phyloP scores from a whole-genome alignment of 2,329 filamentous ascomycete species.

The Rugonectria rugulosa region DNA sequence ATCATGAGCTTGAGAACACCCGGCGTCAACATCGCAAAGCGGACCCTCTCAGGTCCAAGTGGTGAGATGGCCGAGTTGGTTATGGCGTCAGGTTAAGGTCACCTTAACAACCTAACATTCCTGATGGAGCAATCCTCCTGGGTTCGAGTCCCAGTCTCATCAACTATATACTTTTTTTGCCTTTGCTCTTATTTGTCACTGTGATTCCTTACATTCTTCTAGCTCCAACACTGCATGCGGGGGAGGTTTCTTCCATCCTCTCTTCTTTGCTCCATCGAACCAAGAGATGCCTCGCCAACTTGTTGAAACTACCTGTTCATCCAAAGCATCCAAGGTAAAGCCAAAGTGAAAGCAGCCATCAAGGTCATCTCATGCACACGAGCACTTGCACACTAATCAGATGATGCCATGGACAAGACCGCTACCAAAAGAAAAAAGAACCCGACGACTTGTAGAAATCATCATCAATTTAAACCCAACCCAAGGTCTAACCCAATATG shows the following conservation, averaged over 20 bases:
- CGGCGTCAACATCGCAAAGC: background rate
- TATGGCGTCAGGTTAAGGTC: constrained; percentile 18
- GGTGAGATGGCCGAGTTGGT: constrained; percentile 18
- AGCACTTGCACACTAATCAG: too few relatives aligned
- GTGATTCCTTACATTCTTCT: background rate
- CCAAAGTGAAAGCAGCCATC: too few relatives aligned
- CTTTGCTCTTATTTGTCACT: background rate
- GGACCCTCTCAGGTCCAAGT: background rate
- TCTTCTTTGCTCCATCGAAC: too few relatives aligned
- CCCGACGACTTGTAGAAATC: background rate
- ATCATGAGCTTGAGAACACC: background rate
- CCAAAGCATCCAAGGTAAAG: too few relatives aligned
- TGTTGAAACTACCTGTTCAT: too few relatives aligned
- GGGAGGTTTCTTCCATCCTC: too few relatives aligned
- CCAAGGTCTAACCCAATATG: constrained; percentile 14
- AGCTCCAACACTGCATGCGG: too few relatives aligned
- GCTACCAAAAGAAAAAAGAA: too few relatives aligned
- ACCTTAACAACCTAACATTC: constrained; percentile 16
- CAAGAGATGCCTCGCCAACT: too few relatives aligned
- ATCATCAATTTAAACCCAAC: constrained; percentile 24
- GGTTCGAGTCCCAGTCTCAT: constrained; percentile 18
- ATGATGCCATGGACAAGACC: too few relatives aligned
- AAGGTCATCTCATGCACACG: too few relatives aligned
- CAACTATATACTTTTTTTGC: background rate
- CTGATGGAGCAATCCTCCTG: constrained; percentile 18